Evolutionary conservation across 1,139 yeast species (phyloP).

Genomic region (Sugiyamaella japonica): DNA sequence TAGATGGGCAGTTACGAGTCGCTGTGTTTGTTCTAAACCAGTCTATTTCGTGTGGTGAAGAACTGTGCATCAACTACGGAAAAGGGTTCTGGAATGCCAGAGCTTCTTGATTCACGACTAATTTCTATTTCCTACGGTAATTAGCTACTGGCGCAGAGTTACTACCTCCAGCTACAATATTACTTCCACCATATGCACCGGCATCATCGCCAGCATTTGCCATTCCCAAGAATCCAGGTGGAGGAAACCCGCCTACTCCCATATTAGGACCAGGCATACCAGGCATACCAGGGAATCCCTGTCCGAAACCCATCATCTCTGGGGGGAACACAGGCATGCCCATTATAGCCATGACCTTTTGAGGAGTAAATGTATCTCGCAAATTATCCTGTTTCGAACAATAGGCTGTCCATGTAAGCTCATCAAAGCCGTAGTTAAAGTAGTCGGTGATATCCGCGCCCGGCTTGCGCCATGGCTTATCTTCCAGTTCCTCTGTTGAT

Average conservation of each 20-base stretch:
- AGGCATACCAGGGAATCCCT: conserved; percentile 26
- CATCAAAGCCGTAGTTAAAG: conserved; percentile 95
- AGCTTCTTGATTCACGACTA: background rate
- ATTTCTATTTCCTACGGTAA: conserved; percentile 10
- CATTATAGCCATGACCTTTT: conserved; percentile 41
- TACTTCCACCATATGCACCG: conserved; percentile 10
- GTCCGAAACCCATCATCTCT: conserved; percentile 26
- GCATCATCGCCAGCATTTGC: conserved; percentile 9
- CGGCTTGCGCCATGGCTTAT: conserved; percentile 97
- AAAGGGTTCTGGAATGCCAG: conserved; percentile 33
- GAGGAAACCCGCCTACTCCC: conserved; percentile 29
- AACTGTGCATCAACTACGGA: conserved; percentile 34
- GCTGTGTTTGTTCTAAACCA: conserved; percentile 30
- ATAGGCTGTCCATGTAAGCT: conserved; percentile 92
- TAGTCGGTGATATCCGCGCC: conserved; percentile 94
- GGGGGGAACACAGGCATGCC: conserved; percentile 34
- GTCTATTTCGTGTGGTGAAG: conserved; percentile 31
- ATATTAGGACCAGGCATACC: conserved; percentile 40
- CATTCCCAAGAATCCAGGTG: conserved; percentile 14
- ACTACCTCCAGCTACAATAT: conserved; percentile 11
- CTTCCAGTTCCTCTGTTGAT: conserved; percentile 79
- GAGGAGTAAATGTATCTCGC: conserved; percentile 73
- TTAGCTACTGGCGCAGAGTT: background rate
- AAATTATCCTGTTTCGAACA: conserved; percentile 83
- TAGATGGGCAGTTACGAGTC: conserved; percentile 29